phyloP scores from a whole-genome alignment of 2,329 filamentous ascomycete species.

The Clathrospora elynae region DNA sequence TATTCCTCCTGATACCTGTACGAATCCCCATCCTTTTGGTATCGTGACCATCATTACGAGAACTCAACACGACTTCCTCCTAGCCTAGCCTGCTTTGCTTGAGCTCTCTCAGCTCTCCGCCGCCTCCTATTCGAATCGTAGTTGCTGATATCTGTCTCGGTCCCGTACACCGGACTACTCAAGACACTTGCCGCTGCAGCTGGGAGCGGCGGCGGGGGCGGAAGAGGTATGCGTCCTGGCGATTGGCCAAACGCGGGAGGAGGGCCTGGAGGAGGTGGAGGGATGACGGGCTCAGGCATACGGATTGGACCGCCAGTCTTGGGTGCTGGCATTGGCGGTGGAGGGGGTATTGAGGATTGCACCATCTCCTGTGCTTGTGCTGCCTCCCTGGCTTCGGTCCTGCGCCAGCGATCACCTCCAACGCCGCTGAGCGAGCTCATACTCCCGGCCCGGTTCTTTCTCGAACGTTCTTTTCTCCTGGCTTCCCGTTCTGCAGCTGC shows the following conservation, averaged over 20 bases:
- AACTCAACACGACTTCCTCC: constrained; percentile 50
- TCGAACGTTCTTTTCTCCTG: constrained; percentile 54
- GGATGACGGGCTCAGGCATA: constrained; percentile 39
- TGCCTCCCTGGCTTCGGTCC: constrained; percentile 46
- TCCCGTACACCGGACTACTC: constrained; percentile 47
- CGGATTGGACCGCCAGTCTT: constrained; percentile 30
- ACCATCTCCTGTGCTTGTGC: constrained; percentile 41
- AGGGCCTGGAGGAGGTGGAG: constrained; percentile 41
- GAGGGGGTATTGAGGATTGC: constrained; percentile 26
- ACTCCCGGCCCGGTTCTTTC: constrained; percentile 47
- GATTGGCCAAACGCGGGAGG: constrained; percentile 28
- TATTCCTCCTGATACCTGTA: constrained; percentile 1
- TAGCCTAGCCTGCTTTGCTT: constrained; percentile 43
- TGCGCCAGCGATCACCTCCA: constrained; percentile 48
- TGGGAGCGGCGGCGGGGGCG: constrained; percentile 46
- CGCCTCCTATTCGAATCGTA: constrained; percentile 49
- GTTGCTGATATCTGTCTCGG: constrained; percentile 47
- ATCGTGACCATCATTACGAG: constrained; percentile 32
- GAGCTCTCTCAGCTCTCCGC: constrained; percentile 48
- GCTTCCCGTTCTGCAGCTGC: constrained; percentile 64
- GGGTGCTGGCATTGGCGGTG: constrained; percentile 35
- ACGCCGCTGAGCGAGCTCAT: constrained; percentile 47
- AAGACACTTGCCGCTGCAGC: constrained; percentile 38
- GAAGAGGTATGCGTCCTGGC: constrained; percentile 25
- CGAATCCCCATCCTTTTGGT: background rate